Evolutionary conservation across 2,329 filamentous ascomycete species (phyloP).

Genomic region (Xenosphaeropsis pyriputrescens): DNA sequence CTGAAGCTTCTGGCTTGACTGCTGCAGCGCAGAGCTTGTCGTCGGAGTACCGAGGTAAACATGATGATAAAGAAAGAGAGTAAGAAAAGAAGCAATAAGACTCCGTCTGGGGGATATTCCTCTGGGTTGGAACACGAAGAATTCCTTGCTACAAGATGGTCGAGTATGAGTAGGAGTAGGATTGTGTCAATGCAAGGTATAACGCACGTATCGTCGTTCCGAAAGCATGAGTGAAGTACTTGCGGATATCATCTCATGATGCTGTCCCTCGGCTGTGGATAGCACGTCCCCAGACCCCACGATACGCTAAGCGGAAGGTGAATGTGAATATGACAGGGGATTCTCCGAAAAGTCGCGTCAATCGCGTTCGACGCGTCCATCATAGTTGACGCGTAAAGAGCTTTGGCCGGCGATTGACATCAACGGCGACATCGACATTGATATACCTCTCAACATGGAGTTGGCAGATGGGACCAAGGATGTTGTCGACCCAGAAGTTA

Average conservation of each 20-base stretch:
- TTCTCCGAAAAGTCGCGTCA: slow-evolving; percentile 2
- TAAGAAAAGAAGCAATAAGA: neutral
- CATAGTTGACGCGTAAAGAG: slow-evolving; percentile 4
- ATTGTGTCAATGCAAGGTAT: neutral
- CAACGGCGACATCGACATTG: slow-evolving; percentile 1
- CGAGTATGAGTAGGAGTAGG: neutral
- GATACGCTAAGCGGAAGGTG: too few species aligned
- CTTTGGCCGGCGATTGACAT: neutral
- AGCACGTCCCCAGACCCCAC: slow-evolving; percentile 1
- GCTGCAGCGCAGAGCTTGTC: slow-evolving; percentile 8
- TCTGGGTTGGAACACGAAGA: too few species aligned
- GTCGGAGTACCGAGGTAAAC: slow-evolving; percentile 12
- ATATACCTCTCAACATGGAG: slow-evolving; percentile 31
- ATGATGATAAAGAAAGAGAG: slow-evolving; percentile 11
- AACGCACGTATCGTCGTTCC: too few species aligned
- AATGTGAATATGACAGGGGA: too few species aligned
- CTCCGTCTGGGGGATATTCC: neutral
- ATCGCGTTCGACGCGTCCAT: slow-evolving; percentile 1
- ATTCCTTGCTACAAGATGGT: too few species aligned
- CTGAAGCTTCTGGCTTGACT: slow-evolving; percentile 44
- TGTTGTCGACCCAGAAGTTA: slow-evolving; percentile 79
- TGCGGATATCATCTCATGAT: too few species aligned
- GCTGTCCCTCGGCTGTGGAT: too few species aligned
- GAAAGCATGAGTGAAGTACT: too few species aligned
- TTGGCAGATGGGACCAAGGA: slow-evolving; percentile 33